A percentile compares a stretch with the other conserved stretches of the same genome.
These are phyloP conservation scores for Narthecium ossifragum DNA, from an alignment of 106 monocot genomes.

Conservation along the genomic window DNA sequence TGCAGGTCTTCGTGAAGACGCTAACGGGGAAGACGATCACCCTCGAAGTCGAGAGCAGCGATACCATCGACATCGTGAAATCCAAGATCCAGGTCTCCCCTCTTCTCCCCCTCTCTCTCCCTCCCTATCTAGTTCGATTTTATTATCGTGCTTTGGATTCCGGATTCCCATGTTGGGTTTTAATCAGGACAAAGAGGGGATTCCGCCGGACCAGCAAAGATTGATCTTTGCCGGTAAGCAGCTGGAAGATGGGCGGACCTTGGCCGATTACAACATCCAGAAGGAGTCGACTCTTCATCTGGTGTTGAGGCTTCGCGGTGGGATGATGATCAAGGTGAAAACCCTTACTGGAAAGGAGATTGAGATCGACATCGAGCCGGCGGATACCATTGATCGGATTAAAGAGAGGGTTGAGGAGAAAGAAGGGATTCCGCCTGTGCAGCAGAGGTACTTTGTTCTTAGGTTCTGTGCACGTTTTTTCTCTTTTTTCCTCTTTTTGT, in stretches of 20 bases:
- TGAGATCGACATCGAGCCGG: constrained; percentile 32
- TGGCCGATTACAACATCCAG: constrained; percentile 42
- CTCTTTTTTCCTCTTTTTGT: neutral
- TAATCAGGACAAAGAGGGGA: constrained; percentile 40
- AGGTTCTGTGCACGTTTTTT: neutral
- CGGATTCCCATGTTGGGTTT: neutral
- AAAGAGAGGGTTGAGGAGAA: constrained; percentile 45
- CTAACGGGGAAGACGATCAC: constrained; percentile 1
- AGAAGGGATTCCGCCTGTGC: constrained; percentile 41
- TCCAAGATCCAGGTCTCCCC: constrained; percentile 14
- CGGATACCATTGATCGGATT: constrained; percentile 30
- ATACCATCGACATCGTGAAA: constrained; percentile 19
- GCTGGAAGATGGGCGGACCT: constrained; percentile 26
- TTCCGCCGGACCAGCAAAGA: constrained; percentile 31
- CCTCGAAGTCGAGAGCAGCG: constrained; percentile 10
- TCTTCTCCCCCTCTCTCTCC: neutral
- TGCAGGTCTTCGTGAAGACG: neutral
- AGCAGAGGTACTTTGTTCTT: constrained; percentile 21
- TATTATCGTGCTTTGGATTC: neutral
- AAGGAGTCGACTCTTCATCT: constrained; percentile 37
- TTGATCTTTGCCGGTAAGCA: constrained; percentile 37
- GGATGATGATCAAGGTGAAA: constrained; percentile 41
- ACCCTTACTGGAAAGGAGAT: constrained; percentile 38
- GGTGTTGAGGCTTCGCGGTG: constrained; percentile 30
- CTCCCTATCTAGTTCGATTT: neutral